Percentiles rank a stretch among this genome's conserved stretches.
Evolutionary conservation across 1,139 yeast species (phyloP).

Genomic region (Suzukiozyma palmioleophila): DNA sequence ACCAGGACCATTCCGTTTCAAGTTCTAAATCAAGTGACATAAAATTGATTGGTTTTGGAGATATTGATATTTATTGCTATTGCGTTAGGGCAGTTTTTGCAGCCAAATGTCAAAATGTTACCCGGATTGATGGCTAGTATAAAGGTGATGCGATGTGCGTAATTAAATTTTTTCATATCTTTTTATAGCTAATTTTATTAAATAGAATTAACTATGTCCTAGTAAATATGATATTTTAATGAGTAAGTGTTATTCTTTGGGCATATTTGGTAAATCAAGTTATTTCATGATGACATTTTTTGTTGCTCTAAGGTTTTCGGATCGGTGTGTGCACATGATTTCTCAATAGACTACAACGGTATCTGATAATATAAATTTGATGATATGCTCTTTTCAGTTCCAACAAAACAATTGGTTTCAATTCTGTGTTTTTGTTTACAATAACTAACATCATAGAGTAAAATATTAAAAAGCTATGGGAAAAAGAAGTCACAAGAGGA

Average conservation of each 20-base stretch:
- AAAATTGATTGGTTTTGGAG: too few species aligned
- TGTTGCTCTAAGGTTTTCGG: conserved; percentile 53
- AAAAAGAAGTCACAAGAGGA: conserved; percentile 13
- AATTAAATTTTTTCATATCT: background rate
- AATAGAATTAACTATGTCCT: background rate
- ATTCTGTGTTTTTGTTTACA: background rate
- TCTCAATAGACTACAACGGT: conserved; percentile 99
- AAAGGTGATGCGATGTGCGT: background rate
- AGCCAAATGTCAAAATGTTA: background rate
- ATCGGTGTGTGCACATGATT: conserved; percentile 72
- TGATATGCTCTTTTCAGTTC: background rate
- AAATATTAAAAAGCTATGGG: conserved; percentile 9
- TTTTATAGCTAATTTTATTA: background rate
- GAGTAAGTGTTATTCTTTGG: background rate
- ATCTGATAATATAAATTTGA: conserved; percentile 56
- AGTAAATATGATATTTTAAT: conserved; percentile 1
- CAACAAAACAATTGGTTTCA: background rate
- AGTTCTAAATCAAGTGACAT: too few species aligned
- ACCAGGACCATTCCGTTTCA: too few species aligned
- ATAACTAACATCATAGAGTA: conserved; percentile 13
- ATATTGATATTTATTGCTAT: too few species aligned
- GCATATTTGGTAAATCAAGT: background rate
- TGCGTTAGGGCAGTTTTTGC: too few species aligned
- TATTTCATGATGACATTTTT: conserved; percentile 40
- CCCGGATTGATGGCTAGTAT: background rate